Evolutionary conservation across 2,329 filamentous ascomycete species (phyloP).

Genomic region (Aureobasidium uvarum): DNA sequence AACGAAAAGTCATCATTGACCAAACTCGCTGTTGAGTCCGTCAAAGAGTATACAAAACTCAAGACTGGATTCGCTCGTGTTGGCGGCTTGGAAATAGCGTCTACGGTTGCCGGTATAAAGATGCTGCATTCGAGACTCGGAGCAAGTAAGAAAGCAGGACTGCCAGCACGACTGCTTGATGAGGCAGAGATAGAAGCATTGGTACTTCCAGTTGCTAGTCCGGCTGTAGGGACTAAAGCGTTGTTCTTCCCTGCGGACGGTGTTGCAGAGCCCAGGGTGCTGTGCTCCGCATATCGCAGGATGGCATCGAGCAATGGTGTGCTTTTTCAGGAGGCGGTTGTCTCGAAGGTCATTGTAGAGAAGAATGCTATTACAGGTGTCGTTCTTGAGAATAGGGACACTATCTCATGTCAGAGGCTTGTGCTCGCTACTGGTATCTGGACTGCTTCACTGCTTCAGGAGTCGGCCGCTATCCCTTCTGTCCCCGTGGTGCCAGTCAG

Average conservation of each 20-base stretch:
- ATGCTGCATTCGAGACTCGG: not conserved
- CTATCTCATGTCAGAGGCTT: not conserved
- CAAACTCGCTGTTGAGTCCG: constrained; percentile 35
- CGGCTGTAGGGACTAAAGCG: not conserved
- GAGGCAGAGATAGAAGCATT: not conserved
- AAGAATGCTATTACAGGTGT: not conserved
- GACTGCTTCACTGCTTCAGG: constrained; percentile 29
- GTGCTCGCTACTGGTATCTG: constrained; percentile 35
- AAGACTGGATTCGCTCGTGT: constrained; percentile 16
- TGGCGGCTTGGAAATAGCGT: constrained; percentile 25
- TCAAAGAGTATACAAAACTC: constrained; percentile 23
- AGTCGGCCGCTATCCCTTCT: constrained; percentile 28
- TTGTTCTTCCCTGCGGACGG: constrained; percentile 27
- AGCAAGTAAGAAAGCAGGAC: not conserved
- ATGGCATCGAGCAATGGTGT: constrained; percentile 7
- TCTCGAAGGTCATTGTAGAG: not conserved
- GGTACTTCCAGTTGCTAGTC: constrained; percentile 3
- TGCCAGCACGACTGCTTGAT: constrained; percentile 1
- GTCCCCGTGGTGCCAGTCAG: constrained; percentile 40
- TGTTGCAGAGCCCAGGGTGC: constrained; percentile 23
- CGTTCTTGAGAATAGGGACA: not conserved
- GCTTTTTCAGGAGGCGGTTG: not conserved
- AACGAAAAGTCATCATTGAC: constrained; percentile 39
- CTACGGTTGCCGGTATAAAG: constrained; percentile 16
- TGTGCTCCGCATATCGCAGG: constrained; percentile 20